Percentiles rank a stretch among this genome's conserved stretches.
phyloP scores from a whole-genome alignment of 805 yeast genomes.

The Zygosaccharomyces gambellarensis region DNA sequence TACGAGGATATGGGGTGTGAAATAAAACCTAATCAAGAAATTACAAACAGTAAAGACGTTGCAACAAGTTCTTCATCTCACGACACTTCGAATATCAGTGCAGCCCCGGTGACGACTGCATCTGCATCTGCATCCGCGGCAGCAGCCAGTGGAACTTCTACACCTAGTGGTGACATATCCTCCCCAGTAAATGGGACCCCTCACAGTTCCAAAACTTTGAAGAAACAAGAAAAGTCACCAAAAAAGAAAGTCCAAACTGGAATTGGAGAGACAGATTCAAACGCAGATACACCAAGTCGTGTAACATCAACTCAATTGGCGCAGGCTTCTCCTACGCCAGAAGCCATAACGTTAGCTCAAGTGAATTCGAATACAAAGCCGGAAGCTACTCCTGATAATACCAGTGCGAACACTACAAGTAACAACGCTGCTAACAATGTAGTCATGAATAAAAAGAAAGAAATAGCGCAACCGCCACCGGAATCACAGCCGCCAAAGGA shows the following conservation, averaged over 20 bases:
- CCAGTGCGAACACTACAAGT: background rate
- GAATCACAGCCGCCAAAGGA: constrained; percentile 28
- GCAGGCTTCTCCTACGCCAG: constrained; percentile 13
- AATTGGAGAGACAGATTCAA: constrained; percentile 26
- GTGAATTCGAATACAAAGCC: constrained; percentile 2
- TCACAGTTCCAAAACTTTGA: constrained; percentile 4
- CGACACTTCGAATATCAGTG: background rate
- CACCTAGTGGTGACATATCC: background rate
- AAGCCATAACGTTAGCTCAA: constrained; percentile 7
- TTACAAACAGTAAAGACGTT: constrained; percentile 4
- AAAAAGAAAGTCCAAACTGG: constrained; percentile 31
- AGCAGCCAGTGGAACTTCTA: background rate
- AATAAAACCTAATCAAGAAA: constrained; percentile 43
- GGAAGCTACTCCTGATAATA: background rate
- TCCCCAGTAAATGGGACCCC: background rate
- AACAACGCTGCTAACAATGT: background rate
- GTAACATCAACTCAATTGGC: constrained; percentile 24
- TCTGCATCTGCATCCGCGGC: constrained; percentile 4
- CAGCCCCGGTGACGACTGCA: background rate
- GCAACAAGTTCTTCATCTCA: background rate
- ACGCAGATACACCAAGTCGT: constrained; percentile 23
- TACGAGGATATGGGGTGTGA: constrained; percentile 74
- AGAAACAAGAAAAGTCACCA: constrained; percentile 37
- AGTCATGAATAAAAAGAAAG: constrained; percentile 6
- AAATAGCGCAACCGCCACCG: constrained; percentile 6